Percentiles rank a stretch among this genome's conserved stretches.
Conservation (phyloP, 2,329 filamentous ascomycete genomes). For the Fulvia fulva region DNA sequence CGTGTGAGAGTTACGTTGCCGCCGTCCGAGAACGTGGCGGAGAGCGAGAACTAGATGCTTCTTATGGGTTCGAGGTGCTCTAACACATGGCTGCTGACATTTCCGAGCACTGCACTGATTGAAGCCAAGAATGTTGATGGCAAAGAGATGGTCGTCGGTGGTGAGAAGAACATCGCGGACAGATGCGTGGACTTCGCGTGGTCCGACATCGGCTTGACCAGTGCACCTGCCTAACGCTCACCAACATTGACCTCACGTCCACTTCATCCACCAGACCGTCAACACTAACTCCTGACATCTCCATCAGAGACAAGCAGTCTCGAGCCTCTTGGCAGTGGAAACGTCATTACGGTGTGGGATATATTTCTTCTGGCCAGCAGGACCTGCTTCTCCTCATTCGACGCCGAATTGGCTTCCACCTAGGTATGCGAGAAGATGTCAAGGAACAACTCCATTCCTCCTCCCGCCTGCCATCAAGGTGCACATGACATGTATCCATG, state of each 20-base stretch:
- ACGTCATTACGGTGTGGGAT: too few relatives aligned
- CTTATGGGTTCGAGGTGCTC: too few relatives aligned
- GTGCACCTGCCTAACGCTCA: background rate
- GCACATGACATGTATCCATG: too few relatives aligned
- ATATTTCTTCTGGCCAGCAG: background rate
- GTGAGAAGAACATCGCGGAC: background rate
- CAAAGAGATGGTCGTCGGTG: background rate
- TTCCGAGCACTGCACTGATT: too few relatives aligned
- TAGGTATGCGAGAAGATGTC: too few relatives aligned
- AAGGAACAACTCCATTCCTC: too few relatives aligned
- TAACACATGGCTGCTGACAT: background rate
- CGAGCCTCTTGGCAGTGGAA: too few relatives aligned
- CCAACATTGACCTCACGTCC: background rate
- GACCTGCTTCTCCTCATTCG: background rate
- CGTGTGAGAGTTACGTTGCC: constrained; percentile 24
- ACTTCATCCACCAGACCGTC: background rate
- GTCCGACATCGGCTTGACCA: constrained; percentile 11
- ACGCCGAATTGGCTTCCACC: too few relatives aligned
- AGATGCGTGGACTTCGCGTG: constrained; percentile 12
- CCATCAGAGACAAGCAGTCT: background rate
- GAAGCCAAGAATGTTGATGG: background rate
- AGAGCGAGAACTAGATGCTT: constrained; percentile 19
- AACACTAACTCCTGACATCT: background rate
- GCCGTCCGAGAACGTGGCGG: constrained; percentile 26
- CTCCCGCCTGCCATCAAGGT: too few relatives aligned